Evolutionary conservation across 2,329 filamentous ascomycete genomes (phyloP).

Genomic region (Penicillium sp.): DNA sequence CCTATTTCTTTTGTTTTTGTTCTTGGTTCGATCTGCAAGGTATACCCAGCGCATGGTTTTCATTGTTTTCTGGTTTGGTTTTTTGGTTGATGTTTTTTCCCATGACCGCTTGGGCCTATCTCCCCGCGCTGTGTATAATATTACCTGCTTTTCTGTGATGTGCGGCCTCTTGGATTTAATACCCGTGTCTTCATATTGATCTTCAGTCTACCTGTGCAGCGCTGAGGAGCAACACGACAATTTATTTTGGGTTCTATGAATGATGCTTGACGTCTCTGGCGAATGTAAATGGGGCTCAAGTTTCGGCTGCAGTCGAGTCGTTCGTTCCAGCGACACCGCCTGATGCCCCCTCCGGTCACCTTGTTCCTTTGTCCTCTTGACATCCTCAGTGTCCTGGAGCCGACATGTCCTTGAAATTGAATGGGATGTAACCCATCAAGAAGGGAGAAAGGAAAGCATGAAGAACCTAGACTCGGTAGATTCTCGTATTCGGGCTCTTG

Average conservation of each 20-base stretch:
- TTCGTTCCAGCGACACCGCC: constrained; percentile 14
- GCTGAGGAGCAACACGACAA: no score
- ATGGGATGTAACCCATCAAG: no score
- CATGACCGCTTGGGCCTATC: constrained; percentile 18
- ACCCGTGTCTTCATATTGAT: constrained; percentile 16
- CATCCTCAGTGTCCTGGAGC: no score
- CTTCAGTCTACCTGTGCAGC: constrained; percentile 7
- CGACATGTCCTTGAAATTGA: no score
- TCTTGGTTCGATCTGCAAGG: constrained; percentile 16
- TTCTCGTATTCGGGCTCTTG: no score
- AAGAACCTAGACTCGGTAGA: no score
- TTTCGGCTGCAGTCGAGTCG: constrained; percentile 3
- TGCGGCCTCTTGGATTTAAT: constrained; percentile 19
- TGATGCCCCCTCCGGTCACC: constrained; percentile 10
- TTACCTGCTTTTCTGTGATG: constrained; percentile 11
- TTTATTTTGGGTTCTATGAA: no score
- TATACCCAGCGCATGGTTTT: constrained; percentile 26
- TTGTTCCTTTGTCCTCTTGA: neutral
- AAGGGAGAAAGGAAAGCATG: no score
- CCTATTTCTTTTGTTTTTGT: constrained; percentile 7
- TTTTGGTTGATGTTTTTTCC: constrained; percentile 7
- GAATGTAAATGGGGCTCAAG: neutral
- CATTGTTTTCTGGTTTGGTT: constrained; percentile 8
- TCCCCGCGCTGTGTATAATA: constrained; percentile 27
- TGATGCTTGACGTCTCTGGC: no score